Base-by-base conservation (phyloP, 208 protist species). In the Acanthamoeba rhysodes region DNA sequence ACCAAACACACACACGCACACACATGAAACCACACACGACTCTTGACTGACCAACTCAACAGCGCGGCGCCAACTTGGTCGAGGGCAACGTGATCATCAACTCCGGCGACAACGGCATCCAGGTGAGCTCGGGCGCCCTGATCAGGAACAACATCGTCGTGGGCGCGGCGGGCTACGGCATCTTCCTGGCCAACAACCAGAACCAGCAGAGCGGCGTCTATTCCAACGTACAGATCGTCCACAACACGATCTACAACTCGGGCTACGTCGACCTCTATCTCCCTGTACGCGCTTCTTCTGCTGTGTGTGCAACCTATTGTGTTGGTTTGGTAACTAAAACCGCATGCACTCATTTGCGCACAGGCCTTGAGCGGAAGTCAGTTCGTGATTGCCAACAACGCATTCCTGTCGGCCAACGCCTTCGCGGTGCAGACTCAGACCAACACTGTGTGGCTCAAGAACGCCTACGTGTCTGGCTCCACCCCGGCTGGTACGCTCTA, bases 231-330 rank as follows among this genome's bases (percentile, higher is more conserved):
- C 74, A 84, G 37, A 84, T 84, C 34, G 41, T 53, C 20, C 74
- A 84, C 74, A 84, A 84, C 74, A 84, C 74, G 0, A 37, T 84
- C 45, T 84, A 84, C 74, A 84, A 84, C 74, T 84, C 74, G 9
- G 45, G 37, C 74, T 41, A 6, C 37, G 37, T 27, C 24, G 74
- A 84, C 9, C 74, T 84, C 45, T 84, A 84, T 29, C 32, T 53
- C 20, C 32, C 32, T 2, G 74, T 84, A 55, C 45, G n/a, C 12
- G 9, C n/a, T 14, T 16, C 55, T 59, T 16, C 20, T 59, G 0
- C 20, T 14, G 41, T 5, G 41, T 5, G 1, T 1, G 1, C 5
- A 5, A n/a, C n/a, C 5, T 45, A 5, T 45, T 45, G 41, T 45
- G 55, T 59, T 20, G 55, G 4, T 12, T 2, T 59, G 1, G 2